Percentiles rank a stretch among this genome's conserved stretches.
Conservation (phyloP, 768 basidiomycete species). For the Rhodosporidiobolus odoratus region DNA sequence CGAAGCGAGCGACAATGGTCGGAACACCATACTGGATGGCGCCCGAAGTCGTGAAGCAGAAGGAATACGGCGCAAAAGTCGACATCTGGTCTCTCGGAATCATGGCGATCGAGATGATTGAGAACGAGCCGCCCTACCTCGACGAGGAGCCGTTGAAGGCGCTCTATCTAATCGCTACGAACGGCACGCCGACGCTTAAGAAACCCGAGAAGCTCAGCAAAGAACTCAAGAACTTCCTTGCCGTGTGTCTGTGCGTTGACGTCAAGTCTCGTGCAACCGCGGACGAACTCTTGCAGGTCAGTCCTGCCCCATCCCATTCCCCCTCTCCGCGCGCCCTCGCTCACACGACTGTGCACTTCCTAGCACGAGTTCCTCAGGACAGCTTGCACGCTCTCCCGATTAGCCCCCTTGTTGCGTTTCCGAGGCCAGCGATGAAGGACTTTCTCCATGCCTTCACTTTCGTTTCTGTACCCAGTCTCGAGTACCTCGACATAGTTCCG, state of each 20-base stretch:
- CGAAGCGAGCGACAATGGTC: slow-evolving; percentile 91
- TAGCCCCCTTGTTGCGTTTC: slow-evolving; percentile 73
- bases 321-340: background rate
- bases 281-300: slow-evolving; percentile 73
- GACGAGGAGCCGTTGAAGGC: slow-evolving; percentile 77
- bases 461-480: background rate
- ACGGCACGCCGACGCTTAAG: slow-evolving; percentile 96
- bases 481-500: background rate
- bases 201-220: slow-evolving; percentile 84
- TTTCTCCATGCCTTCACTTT: too few species aligned
- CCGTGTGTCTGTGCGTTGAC: slow-evolving; percentile 97
- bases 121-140: slow-evolving; percentile 87
- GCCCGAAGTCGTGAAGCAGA: slow-evolving; percentile 83
- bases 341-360: background rate
- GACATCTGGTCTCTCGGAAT: slow-evolving; percentile 97
- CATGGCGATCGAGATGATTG: slow-evolving; percentile 93
- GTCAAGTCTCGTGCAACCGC: slow-evolving; percentile 84
- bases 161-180: slow-evolving; percentile 91
- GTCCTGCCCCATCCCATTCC: background rate
- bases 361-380: slow-evolving; percentile 94
- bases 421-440: slow-evolving; percentile 23
- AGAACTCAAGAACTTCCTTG: slow-evolving; percentile 92
- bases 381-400: slow-evolving; percentile 71
- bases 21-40: slow-evolving; percentile 99
- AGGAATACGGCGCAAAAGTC: slow-evolving; percentile 90